Conservation (phyloP, 345 rosid genomes). For the Noccaea bulbosa region DNA sequence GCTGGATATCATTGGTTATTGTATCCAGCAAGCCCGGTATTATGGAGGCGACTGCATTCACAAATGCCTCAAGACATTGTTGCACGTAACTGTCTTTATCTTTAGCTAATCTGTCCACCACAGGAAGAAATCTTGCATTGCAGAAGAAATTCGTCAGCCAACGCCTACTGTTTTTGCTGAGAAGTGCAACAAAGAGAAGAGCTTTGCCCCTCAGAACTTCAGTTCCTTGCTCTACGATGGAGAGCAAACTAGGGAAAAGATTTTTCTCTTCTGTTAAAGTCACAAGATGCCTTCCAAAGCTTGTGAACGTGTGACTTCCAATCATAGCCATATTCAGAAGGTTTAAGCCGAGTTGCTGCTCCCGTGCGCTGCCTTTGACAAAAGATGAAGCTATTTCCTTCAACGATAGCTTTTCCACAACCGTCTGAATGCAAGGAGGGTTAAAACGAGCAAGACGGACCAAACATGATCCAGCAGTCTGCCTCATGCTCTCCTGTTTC, state of each 20-base stretch:
- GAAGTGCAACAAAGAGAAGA: conserved; percentile 79
- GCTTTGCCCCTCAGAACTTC: conserved; percentile 85
- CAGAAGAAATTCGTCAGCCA: conserved; percentile 86
- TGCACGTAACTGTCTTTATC: conserved; percentile 83
- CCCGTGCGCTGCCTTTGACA: conserved; percentile 81
- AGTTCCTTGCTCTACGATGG: conserved; percentile 88
- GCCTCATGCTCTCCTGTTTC: conserved; percentile 94
- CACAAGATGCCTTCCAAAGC: conserved; percentile 76
- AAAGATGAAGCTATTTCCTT: conserved; percentile 83
- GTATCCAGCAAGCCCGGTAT: conserved; percentile 73
- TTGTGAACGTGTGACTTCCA: conserved; percentile 72
- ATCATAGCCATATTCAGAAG: conserved; percentile 84
- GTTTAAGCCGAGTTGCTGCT: conserved; percentile 92
- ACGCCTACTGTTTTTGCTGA: conserved; percentile 81
- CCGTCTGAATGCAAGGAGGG: conserved; percentile 73
- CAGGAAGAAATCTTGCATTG: conserved; percentile 73
- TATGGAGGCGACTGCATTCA: conserved; percentile 64
- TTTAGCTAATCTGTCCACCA: conserved; percentile 84
- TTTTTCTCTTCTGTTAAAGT: conserved; percentile 79
- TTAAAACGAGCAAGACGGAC: conserved; percentile 92
- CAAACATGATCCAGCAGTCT: conserved; percentile 96
- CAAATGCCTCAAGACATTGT: conserved; percentile 75
- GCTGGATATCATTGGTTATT: conserved; percentile 81
- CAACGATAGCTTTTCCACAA: conserved; percentile 75
- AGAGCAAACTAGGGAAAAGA: conserved; percentile 68